These are phyloP conservation scores for Wickerhamomyces bisporus DNA, from an alignment of 805 yeast genomes.

Conservation along the genomic window DNA sequence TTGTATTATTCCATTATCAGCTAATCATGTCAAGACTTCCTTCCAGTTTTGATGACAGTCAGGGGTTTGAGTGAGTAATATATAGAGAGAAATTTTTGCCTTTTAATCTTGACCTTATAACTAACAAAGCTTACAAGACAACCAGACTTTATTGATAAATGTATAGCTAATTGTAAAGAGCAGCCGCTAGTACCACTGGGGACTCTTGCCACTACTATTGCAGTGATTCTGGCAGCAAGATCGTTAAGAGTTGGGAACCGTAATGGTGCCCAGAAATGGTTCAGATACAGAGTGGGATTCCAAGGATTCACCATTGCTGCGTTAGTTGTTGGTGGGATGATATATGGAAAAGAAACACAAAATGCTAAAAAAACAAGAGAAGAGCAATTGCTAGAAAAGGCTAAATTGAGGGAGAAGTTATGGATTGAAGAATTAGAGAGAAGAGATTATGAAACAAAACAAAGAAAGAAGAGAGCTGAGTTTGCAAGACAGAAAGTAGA, in stretches of 20 bases:
- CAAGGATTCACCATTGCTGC: conserved; percentile 84
- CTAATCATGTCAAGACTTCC: conserved; percentile 31
- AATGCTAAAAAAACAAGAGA: conserved; percentile 49
- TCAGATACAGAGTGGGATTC: conserved; percentile 83
- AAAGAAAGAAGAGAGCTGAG: conserved; percentile 64
- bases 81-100: too few species aligned
- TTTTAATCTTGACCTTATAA: too few species aligned
- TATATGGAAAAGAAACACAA: conserved; percentile 49
- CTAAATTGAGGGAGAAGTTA: conserved; percentile 74
- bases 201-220: conserved; percentile 69
- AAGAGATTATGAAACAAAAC: conserved; percentile 69
- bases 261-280: conserved; percentile 75
- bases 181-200: conserved; percentile 92
- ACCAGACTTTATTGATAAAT: conserved; percentile 48
- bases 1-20: too few species aligned
- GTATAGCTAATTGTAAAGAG: conserved; percentile 61
- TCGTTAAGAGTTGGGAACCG: conserved; percentile 71
- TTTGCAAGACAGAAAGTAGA: conserved; percentile 40
- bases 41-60: conserved; percentile 32
- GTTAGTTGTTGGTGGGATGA: conserved; percentile 70
- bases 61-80: too few species aligned
- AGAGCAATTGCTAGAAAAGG: conserved; percentile 67
- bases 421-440: conserved; percentile 92
- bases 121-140: too few species aligned
- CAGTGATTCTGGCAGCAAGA: conserved; percentile 72